Evolutionary conservation across 345 rosid species (phyloP), one percentile per base, ranked within the genome.

Genomic region (Aethionema arabicum): DNA sequence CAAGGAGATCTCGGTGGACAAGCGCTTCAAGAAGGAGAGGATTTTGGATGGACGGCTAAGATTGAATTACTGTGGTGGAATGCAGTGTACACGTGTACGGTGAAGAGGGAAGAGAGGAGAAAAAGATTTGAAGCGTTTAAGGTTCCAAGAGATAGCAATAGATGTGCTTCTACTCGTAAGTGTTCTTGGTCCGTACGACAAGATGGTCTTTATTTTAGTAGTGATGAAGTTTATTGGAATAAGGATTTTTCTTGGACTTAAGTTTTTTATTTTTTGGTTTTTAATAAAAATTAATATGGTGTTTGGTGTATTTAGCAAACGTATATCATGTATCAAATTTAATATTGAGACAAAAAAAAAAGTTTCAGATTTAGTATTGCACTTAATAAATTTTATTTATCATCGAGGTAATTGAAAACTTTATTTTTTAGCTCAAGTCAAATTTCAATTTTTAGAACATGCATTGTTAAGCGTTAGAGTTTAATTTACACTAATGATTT

Each of bases 11-110:
- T 91, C 4, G 98, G 98, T n/a, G 90, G 98, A 30, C 89, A 96
- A 2, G 96, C 98, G 4, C 88, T 91, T 29, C 96, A 91, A 68
- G 96, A 86, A 58, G 95, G 98, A 6, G 98, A 91, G 3, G 95
- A 86, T 54, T 88, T 77, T 60, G 66, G 84, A n/a, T 91, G 98
- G 98, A 82, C 78, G 4, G 72, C 71, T 8, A 76, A 3, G 52
- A 80, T 80, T 35, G 63, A 65, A 45, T 45, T 85, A 7, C 81
- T 85, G 88, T 78, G 78, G 11, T 57, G 35, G 50, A 58, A 41
- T 5, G 59, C 62, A 32, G 63, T 36, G 35, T 81, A 73, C 79
- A 13, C 69, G 33, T 91, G 98, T 61, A 91, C 96, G 33, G 52
- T 88, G 82, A 91, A 91, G 57, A 83, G 98, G 92, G 87, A 86